Evolutionary conservation across 2,329 filamentous ascomycete genomes (phyloP).

Genomic region (Exophiala mesophila): DNA sequence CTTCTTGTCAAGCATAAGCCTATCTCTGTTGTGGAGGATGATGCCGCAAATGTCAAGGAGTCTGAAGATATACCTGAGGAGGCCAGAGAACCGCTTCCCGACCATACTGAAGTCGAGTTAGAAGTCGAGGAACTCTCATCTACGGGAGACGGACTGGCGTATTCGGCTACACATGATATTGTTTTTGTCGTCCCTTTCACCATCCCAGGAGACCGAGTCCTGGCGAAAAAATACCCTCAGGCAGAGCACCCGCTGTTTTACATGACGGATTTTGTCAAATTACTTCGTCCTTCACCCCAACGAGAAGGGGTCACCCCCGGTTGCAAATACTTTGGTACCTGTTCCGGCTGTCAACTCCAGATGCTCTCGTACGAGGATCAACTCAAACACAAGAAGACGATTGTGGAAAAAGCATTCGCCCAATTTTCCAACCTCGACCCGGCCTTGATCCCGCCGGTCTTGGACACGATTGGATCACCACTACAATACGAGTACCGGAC

Average conservation of each 20-base stretch:
- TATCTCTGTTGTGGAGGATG: background rate
- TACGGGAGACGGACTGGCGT: constrained; percentile 82
- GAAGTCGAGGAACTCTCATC: constrained; percentile 80
- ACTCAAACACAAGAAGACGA: constrained; percentile 73
- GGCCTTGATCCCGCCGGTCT: constrained; percentile 67
- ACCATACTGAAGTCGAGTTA: constrained; percentile 63
- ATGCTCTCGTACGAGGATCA: constrained; percentile 90
- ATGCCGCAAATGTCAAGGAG: background rate
- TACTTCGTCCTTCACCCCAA: constrained; percentile 66
- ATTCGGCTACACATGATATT: constrained; percentile 52
- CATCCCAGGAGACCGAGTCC: constrained; percentile 75
- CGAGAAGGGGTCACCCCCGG: constrained; percentile 72
- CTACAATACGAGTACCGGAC: constrained; percentile 91
- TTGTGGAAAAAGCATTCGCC: constrained; percentile 84
- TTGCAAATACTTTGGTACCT: constrained; percentile 82
- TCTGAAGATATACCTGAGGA: background rate
- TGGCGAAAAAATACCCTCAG: constrained; percentile 74
- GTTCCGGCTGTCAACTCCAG: constrained; percentile 94
- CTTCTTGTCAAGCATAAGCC: constrained; percentile 5
- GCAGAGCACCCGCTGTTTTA: constrained; percentile 62
- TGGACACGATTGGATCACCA: constrained; percentile 83
- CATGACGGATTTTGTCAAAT: constrained; percentile 74
- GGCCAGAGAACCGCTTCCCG: background rate
- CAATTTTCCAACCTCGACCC: constrained; percentile 84
- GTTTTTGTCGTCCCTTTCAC: constrained; percentile 77